Evolutionary conservation across 495 filamentous ascomycete genomes (phyloP).

Genomic region (Aspergillus campestris): DNA sequence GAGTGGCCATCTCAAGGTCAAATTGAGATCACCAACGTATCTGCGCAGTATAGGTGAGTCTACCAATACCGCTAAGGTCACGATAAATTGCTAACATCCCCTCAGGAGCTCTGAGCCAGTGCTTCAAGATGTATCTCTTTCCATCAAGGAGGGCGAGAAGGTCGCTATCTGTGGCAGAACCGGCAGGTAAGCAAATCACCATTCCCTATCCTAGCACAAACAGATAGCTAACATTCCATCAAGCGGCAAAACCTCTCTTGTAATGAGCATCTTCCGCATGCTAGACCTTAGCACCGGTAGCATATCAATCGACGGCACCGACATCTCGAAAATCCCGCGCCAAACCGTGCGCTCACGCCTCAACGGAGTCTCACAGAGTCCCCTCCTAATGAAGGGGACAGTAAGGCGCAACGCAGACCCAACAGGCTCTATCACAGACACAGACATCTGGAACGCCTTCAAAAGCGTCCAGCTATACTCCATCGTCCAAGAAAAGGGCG

Average conservation of each 20-base stretch:
- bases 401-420: slow-evolving; percentile 45
- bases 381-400: slow-evolving; percentile 41
- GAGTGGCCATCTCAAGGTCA: slow-evolving; percentile 44
- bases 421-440: slow-evolving; percentile 17
- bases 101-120: slow-evolving; percentile 30
- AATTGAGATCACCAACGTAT: slow-evolving; percentile 40
- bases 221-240: too few relatives aligned
- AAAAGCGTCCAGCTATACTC: slow-evolving; percentile 40
- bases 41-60: slow-evolving; percentile 33
- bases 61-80: not conserved
- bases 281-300: slow-evolving; percentile 34
- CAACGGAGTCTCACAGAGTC: slow-evolving; percentile 49
- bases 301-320: slow-evolving; percentile 41
- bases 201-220: too few relatives aligned
- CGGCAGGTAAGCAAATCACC: slow-evolving; percentile 27
- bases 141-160: slow-evolving; percentile 48
- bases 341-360: slow-evolving; percentile 39
- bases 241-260: slow-evolving; percentile 41
- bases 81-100: slow-evolving; percentile 5
- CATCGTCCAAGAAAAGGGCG: slow-evolving; percentile 41
- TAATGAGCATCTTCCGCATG: slow-evolving; percentile 48
- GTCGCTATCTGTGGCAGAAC: slow-evolving; percentile 45
- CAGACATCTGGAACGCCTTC: slow-evolving; percentile 38
- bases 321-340: slow-evolving; percentile 38
- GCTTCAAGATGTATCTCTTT: slow-evolving; percentile 42